Evolutionary conservation across 768 basidiomycete species (phyloP).

Genomic region (Mycena maculata): DNA sequence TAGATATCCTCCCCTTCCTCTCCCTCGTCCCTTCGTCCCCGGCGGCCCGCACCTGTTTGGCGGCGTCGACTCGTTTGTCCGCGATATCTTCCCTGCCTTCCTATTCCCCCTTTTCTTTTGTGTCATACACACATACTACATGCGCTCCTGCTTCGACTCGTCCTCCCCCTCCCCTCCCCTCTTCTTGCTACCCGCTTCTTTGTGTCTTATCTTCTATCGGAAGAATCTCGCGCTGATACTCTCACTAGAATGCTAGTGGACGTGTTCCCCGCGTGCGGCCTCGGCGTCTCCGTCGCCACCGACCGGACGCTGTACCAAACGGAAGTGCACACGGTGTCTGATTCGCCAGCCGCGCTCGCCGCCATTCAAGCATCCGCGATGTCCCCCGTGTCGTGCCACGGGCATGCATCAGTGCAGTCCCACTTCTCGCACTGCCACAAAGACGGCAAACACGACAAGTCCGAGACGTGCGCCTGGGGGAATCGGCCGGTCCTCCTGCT

Average conservation of each 20-base stretch:
- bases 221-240: too few species aligned
- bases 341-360: constrained; percentile 44
- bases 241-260: constrained; percentile 68
- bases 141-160: too few species aligned
- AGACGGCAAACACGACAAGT: constrained; percentile 41
- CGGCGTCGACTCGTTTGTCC: too few species aligned
- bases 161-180: too few species aligned
- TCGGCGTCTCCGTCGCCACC: constrained; percentile 84
- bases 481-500: constrained; percentile 85
- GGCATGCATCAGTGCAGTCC: not conserved
- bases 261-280: constrained; percentile 80
- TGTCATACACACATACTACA: too few species aligned
- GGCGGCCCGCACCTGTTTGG: too few species aligned
- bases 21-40: too few species aligned
- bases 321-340: constrained; percentile 86
- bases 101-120: too few species aligned
- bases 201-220: too few species aligned
- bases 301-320: constrained; percentile 87
- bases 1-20: too few species aligned
- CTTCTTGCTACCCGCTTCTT: too few species aligned
- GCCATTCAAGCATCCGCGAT: not conserved
- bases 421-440: constrained; percentile 10
- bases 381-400: not conserved
- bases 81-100: too few species aligned
- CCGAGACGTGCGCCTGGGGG: constrained; percentile 68